Conservation (phyloP, 345 rosid genomes). For the Pistacia integerrima region DNA sequence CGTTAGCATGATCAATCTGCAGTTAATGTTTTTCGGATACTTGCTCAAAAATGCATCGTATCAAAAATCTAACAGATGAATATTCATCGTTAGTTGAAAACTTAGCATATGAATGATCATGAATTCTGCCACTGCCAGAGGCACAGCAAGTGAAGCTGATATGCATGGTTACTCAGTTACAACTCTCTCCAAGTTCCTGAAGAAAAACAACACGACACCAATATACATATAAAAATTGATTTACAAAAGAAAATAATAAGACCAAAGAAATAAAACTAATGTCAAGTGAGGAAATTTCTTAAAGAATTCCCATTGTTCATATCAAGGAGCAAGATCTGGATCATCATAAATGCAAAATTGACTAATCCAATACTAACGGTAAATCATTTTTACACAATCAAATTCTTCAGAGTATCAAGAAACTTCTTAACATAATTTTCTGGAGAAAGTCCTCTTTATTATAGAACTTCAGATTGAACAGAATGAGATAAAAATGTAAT, state of each 20-base stretch:
- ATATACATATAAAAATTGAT: too few relatives aligned
- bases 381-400: neutral
- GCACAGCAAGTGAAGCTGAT: too few relatives aligned
- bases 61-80: neutral
- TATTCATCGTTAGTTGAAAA: neutral
- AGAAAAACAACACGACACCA: too few relatives aligned
- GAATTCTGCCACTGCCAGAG: neutral
- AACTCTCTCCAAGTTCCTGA: too few relatives aligned
- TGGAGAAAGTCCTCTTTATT: neutral
- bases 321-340: neutral
- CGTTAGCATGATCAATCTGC: neutral
- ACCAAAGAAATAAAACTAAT: neutral
- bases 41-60: neutral
- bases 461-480: neutral
- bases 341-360: neutral
- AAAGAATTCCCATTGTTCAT: neutral
- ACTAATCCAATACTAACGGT: neutral
- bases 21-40: neutral
- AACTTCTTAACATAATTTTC: constrained; percentile 1
- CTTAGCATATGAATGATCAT: neutral
- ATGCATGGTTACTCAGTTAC: too few relatives aligned
- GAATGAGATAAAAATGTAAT: neutral
- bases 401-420: neutral
- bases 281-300: neutral
- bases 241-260: too few relatives aligned